These are phyloP conservation scores for Neoascochyta sp. DNA, from an alignment of 2,329 filamentous ascomycete species.

Conservation along the genomic window DNA sequence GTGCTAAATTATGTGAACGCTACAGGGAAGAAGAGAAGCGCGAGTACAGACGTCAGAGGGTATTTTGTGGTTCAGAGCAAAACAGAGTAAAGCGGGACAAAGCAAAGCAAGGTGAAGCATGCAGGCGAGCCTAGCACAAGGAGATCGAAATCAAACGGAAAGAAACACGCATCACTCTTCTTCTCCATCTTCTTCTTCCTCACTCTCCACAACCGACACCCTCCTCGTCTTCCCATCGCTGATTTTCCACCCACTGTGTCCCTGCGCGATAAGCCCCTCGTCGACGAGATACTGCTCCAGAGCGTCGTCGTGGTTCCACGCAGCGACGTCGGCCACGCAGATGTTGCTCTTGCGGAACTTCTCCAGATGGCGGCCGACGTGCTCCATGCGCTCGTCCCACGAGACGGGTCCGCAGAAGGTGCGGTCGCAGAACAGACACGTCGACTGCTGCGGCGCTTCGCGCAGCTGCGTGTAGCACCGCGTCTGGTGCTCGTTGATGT, in stretches of 20 bases:
- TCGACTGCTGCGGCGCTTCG: slow-evolving; percentile 56
- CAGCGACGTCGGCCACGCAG: slow-evolving; percentile 12
- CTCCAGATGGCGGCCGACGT: slow-evolving; percentile 78
- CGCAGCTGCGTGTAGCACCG: slow-evolving; percentile 61
- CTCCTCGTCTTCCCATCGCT: slow-evolving; percentile 29
- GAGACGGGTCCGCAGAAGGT: slow-evolving; percentile 60
- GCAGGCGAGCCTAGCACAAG: no score
- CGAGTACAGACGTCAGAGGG: no score
- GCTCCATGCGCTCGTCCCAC: slow-evolving; percentile 85
- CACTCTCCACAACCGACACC: slow-evolving; percentile 3
- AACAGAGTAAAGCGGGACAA: no score
- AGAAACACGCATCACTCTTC: slow-evolving; percentile 15
- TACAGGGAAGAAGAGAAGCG: no score
- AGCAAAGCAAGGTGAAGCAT: no score
- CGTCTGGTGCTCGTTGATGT: slow-evolving; percentile 55
- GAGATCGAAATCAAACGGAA: no score
- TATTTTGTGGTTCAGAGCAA: no score
- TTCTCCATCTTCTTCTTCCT: slow-evolving; percentile 12
- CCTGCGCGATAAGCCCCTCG: slow-evolving; percentile 37
- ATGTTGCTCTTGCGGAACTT: slow-evolving; percentile 39
- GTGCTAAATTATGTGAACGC: no score
- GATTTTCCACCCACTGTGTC: slow-evolving; percentile 30
- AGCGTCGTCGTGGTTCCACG: slow-evolving; percentile 26
- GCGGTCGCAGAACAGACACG: slow-evolving; percentile 63
- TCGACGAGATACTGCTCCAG: slow-evolving; percentile 41